phyloP scores from a whole-genome alignment of 2,329 filamentous ascomycete species.

The Talaromyces sp. region DNA sequence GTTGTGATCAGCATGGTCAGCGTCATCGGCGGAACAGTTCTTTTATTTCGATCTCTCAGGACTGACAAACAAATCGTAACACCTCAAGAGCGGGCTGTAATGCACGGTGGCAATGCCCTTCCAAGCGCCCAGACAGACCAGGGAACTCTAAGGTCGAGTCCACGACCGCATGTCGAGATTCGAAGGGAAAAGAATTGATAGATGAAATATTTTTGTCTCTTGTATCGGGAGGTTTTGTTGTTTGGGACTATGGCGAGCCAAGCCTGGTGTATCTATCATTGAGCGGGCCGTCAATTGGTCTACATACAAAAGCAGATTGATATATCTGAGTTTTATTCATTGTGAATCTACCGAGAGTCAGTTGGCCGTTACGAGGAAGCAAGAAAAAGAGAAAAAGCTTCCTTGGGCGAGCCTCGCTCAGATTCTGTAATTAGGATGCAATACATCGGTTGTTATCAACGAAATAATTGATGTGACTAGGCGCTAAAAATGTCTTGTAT shows the following conservation, averaged over 20 bases:
- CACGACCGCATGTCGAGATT: constrained; percentile 1
- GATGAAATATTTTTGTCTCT: background rate
- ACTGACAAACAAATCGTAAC: constrained; percentile 11
- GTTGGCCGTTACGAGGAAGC: too few species aligned
- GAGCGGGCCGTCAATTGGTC: background rate
- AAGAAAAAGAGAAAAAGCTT: too few species aligned
- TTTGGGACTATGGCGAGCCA: background rate
- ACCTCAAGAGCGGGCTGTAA: constrained; percentile 14
- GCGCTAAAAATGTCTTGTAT: too few species aligned
- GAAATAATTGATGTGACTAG: too few species aligned
- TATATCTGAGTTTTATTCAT: too few species aligned
- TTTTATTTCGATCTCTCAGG: constrained; percentile 16
- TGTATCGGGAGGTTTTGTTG: background rate
- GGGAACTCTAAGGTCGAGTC: constrained; percentile 8
- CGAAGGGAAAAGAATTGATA: constrained; percentile 1
- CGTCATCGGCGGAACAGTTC: constrained; percentile 15
- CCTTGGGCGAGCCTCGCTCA: too few species aligned
- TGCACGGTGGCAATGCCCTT: constrained; percentile 11
- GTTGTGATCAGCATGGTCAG: constrained; percentile 18
- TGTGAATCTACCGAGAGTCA: too few species aligned
- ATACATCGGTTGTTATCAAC: too few species aligned
- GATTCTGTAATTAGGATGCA: too few species aligned
- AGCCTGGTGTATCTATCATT: background rate
- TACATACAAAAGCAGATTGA: too few species aligned
- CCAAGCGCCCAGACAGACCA: constrained; percentile 12